Percentiles rank a stretch among this genome's conserved stretches.
These are phyloP conservation scores for Gymnopilus junonius DNA, from an alignment of 768 basidiomycete species.

Conservation along the genomic window DNA sequence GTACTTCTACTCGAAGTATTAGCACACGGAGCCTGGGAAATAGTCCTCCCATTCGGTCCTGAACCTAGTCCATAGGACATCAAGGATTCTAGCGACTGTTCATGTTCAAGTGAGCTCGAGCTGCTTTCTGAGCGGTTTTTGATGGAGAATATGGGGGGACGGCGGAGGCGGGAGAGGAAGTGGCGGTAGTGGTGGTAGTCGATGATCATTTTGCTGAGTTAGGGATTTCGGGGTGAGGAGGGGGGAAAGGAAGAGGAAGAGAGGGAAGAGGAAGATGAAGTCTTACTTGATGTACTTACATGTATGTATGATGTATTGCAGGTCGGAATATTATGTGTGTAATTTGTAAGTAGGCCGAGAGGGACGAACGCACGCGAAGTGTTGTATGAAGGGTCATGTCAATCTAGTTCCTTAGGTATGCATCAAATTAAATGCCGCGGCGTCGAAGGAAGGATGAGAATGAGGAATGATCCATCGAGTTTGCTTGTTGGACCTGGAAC, in stretches of 20 bases:
- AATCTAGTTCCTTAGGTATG: neutral
- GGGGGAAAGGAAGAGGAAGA: neutral
- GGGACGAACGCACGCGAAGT: neutral
- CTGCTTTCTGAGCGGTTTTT: conserved; percentile 7
- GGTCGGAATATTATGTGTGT: neutral
- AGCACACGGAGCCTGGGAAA: conserved; percentile 23
- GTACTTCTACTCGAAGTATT: conserved; percentile 21
- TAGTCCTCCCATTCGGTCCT: conserved; percentile 14
- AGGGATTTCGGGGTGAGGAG: too few species aligned
- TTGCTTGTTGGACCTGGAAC: neutral
- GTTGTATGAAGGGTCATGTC: neutral
- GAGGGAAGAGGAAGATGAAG: too few species aligned
- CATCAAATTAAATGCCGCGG: neutral
- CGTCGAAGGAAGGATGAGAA: neutral
- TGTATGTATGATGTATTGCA: neutral
- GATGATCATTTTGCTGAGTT: conserved; percentile 18
- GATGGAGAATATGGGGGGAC: conserved; percentile 23
- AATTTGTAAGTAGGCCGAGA: too few species aligned
- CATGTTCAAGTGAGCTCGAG: conserved; percentile 2
- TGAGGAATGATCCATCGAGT: neutral
- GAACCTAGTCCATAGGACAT: conserved; percentile 36
- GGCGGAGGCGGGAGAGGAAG: conserved; percentile 26
- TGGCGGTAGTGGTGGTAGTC: conserved; percentile 28
- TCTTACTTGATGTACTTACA: too few species aligned
- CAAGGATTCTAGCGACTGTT: conserved; percentile 28